Evolutionary conservation across 2,329 filamentous ascomycete species (phyloP), one percentile per base, ranked within the genome.

Genomic region (Exserohilum rostratum): DNA sequence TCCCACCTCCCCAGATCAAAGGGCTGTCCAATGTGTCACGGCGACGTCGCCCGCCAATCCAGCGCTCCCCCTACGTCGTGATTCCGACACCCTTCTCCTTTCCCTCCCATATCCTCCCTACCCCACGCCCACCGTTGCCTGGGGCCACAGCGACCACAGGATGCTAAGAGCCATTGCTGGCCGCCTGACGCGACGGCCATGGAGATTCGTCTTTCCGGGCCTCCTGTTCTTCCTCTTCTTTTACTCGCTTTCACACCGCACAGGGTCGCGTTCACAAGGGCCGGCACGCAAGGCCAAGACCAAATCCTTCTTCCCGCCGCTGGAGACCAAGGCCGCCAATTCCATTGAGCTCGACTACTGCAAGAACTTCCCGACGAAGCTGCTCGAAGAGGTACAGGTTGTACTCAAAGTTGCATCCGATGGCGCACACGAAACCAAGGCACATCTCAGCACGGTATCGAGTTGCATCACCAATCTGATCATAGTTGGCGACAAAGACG

Each of bases 401-500:
- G 76, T 82, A 4, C 67, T 84, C 38, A 83, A 82, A 65, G 80
- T 79, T 40, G 80, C 81, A 44, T 76, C 78, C 48, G 77, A 76
- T 52, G 81, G 83, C 47, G 49, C 49, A 10, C 64, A 69, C 6
- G 71, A 77, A 37, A 76, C 77, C 47, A 72, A 79, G 25, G 77
- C 80, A 3, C 82, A 84, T 48, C 71, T 86, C 40, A 69, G 77
- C 37, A 83, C 79, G 59, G 79, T 82, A 30, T 83, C 83, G 40
- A 80, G 81, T 17, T 85, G 79, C 67, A 80, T 84, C 55, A 78
- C 80, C 17, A 76, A 86, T 66, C 80, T 81, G 43, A 76, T 82
- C 38, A 79, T 87, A 58, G 85, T 84, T 65, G 86, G 84, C 50
- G 85, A 87, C 69, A 81, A 81, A 53, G 82, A 82, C 33, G 83